These are phyloP conservation scores for Escovopsis sp. DNA, from an alignment of 2,329 filamentous ascomycete genomes.

Conservation along the genomic window DNA sequence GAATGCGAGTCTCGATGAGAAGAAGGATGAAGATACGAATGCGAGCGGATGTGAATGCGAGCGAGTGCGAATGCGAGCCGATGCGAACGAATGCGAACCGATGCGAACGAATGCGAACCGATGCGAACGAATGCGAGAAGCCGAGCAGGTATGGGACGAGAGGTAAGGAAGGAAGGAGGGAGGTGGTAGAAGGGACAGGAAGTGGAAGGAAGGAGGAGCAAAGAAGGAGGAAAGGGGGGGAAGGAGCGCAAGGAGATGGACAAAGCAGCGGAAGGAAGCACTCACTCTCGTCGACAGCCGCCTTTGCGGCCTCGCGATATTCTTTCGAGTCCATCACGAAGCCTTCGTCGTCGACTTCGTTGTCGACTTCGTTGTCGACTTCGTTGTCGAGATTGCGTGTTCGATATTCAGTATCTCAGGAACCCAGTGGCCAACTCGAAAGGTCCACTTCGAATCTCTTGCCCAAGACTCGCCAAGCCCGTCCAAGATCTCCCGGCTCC, in stretches of 20 bases:
- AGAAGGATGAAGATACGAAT: too few relatives aligned
- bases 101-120: too few relatives aligned
- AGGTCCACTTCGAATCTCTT: neutral
- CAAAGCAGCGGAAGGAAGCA: slow-evolving; percentile 6
- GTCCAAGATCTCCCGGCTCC: neutral
- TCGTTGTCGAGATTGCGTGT: neutral
- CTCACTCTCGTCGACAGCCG: slow-evolving; percentile 71
- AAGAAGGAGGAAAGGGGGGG: neutral
- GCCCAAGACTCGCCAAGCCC: neutral
- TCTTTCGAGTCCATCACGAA: slow-evolving; percentile 58
- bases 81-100: too few relatives aligned
- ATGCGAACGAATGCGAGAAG: neutral
- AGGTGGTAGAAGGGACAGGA: neutral
- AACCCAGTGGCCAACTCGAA: neutral
- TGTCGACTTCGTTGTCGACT: neutral
- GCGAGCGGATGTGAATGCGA: too few relatives aligned
- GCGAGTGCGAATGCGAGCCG: too few relatives aligned
- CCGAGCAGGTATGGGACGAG: slow-evolving; percentile 1
- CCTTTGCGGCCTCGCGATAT: slow-evolving; percentile 62
- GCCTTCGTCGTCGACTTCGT: neutral
- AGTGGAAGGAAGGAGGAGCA: neutral
- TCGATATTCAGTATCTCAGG: neutral
- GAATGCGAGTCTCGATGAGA: too few relatives aligned
- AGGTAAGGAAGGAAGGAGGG: slow-evolving; percentile 2
- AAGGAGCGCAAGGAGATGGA: neutral